Evolutionary conservation across 1,284 basidiomycete genomes (phyloP), one percentile per base, ranked within the genome.

Genomic region (Heliocybe sulcata): DNA sequence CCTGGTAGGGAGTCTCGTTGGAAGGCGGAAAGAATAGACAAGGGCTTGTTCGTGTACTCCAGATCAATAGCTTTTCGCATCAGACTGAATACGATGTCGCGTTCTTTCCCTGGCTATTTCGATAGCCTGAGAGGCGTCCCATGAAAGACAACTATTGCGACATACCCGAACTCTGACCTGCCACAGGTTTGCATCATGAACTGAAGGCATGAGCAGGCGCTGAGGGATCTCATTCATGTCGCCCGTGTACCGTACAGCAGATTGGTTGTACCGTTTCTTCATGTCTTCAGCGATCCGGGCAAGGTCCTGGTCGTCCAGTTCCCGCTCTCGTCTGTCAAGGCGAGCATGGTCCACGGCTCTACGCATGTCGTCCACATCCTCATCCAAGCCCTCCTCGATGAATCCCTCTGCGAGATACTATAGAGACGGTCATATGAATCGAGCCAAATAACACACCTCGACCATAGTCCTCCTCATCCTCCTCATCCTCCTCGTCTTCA

Each of bases 181-280:
- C 94, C 94, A 99, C 61, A 99, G 73, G 66, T 85, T 95, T 4
- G 96, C 92, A 68, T 99, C 96, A 57, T 97, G 89, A 6, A 98
- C 94, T 14, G 90, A 92, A 33, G 96, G 96, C 95, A 99, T 98
- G 45, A 97, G 78, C 50, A 98, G 73, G n/a, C 94, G 83, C 66
- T 98, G 94, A 0, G 97, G 96, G 31, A 98, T 87, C 62, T 93
- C 90, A 65, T 94, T 96, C 82, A 92, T 88, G 68, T 94, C 92
- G 25, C 91, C 91, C 25, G 90, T 87, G 66, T 92, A 95, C 52
- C 83, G 83, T 51, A 82, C 80, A 16, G 83, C 80, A 26, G 82
- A 79, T 53, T 81, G 77, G 55, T 79, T 80, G 72, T 97, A 92
- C 52, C 94, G 85, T 65, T 92, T 85, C 60, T 85, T 88, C 62